Base-by-base conservation (phyloP, 23 red algal genomes). In the Gracilaria domingensis region DNA sequence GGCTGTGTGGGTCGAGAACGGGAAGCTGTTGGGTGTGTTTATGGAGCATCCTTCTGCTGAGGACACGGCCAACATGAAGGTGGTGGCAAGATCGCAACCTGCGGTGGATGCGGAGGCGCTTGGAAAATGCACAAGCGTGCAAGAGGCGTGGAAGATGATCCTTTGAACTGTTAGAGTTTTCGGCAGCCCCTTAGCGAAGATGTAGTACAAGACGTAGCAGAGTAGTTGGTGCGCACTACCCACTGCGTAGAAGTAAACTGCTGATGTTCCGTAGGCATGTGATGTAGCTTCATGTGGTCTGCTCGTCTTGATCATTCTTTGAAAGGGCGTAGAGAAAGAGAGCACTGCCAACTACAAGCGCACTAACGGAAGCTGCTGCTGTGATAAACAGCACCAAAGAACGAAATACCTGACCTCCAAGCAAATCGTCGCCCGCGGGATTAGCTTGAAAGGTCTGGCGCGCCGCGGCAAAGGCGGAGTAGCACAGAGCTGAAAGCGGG, bases 1-100 rank as follows among this genome's bases (percentile, higher is more conserved):
- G 64, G 89, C 94, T 33, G 75, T 96, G 25, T 98, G 97, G 97
- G 81, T 98, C 37, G 70, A 90, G 33, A 88, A 92, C 69, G 79
- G 86, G 32, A 72, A 78, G 35, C 58, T 98, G 23, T 37, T 83
- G 21, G 97, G 97, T 6, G 81, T 91, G 24, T 98, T 98, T 60
- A 95, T 91, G 54, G 97, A 98, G 65, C 67, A 78, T 47, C 85
- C 87, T 48, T 94, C 84, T 25, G 91, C 62, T 12, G 93, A 90
- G 34, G 97, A 98, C 30, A 94, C 87, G 25, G 89, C 55, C 28
- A 81, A 90, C 7, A 80, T 98, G 81, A 93, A 94, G 81, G 79
- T 74, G 53, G 75, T 98, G 64, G 97, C 93, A 47, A 79, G 93
- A 33, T 74, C 93, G 21, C 84, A 69, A 33, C 93, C 88, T 2